These are phyloP conservation scores for Backusella sp. DNA, from an alignment of 192 early-diverging fungal genomes.

Conservation along the genomic window DNA sequence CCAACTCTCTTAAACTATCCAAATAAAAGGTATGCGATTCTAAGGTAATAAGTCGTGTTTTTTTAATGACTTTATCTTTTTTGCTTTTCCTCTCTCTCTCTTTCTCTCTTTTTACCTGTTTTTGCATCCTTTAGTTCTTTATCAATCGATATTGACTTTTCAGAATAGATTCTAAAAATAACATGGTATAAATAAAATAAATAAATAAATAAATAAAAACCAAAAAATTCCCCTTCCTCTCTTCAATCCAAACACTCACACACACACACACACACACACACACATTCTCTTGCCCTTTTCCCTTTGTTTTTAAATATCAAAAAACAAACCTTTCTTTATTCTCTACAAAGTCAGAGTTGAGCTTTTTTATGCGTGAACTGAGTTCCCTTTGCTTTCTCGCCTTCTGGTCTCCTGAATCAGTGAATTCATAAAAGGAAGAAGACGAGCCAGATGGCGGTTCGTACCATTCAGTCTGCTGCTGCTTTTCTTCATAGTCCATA, in stretches of 20 bases:
- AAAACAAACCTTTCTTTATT: slow-evolving; percentile 56
- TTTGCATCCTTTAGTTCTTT: slow-evolving; percentile 43
- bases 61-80: background rate
- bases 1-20: slow-evolving; percentile 61
- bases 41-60: background rate
- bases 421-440: slow-evolving; percentile 10
- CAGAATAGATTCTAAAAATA: slow-evolving; percentile 3
- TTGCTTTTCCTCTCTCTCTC: background rate
- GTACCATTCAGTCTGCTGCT: background rate
- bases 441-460: background rate
- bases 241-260: background rate
- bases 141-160: slow-evolving; percentile 34
- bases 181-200: background rate
- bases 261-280: background rate
- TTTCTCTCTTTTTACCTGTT: slow-evolving; percentile 29
- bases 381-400: slow-evolving; percentile 56
- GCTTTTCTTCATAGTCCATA: background rate
- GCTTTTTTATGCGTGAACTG: slow-evolving; percentile 50
- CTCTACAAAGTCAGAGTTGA: slow-evolving; percentile 59
- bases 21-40: background rate
- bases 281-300: background rate
- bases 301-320: background rate
- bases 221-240: background rate
- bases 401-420: slow-evolving; percentile 42
- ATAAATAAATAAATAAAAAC: slow-evolving; percentile 1